Conservation (phyloP, 345 rosid genomes). For the Hevea brasiliensis region DNA sequence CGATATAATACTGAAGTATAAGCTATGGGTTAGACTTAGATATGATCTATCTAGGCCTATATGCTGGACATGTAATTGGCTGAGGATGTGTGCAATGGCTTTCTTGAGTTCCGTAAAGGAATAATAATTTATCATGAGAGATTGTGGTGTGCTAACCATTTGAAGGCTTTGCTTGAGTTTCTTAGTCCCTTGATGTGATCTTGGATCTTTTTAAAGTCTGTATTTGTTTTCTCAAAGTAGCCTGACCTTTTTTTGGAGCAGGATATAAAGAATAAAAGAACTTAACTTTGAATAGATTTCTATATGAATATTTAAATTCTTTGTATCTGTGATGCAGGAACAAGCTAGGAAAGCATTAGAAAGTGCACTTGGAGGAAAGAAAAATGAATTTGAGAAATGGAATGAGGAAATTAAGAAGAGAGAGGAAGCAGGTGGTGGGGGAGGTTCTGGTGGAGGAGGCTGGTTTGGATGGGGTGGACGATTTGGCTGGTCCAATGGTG, state of each 20-base stretch:
- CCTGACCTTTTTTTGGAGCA: neutral
- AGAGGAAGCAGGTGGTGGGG: slow-evolving; percentile 73
- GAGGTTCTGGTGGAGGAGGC: slow-evolving; percentile 64
- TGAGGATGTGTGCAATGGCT: neutral
- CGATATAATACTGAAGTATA: too few relatives aligned
- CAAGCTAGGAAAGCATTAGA: slow-evolving; percentile 89
- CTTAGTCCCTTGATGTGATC: neutral
- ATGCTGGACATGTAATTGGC: neutral
- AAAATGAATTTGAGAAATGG: slow-evolving; percentile 80
- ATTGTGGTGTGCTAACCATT: neutral
- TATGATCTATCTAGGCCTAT: neutral
- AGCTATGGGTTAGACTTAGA: too few relatives aligned
- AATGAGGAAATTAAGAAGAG: slow-evolving; percentile 79
- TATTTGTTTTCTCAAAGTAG: neutral
- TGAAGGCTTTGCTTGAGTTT: neutral
- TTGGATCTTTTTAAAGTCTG: neutral
- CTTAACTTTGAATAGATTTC: neutral
- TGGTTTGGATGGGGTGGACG: slow-evolving; percentile 86
- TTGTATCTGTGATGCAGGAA: slow-evolving; percentile 45
- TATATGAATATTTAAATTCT: neutral
- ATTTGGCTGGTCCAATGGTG: slow-evolving; percentile 73
- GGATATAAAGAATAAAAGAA: neutral
- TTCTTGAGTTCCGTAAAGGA: neutral
- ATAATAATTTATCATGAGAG: neutral
- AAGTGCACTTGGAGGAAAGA: slow-evolving; percentile 88